Conservation (phyloP, 2,329 filamentous ascomycete genomes). For the Arthrobotrys iridis region DNA sequence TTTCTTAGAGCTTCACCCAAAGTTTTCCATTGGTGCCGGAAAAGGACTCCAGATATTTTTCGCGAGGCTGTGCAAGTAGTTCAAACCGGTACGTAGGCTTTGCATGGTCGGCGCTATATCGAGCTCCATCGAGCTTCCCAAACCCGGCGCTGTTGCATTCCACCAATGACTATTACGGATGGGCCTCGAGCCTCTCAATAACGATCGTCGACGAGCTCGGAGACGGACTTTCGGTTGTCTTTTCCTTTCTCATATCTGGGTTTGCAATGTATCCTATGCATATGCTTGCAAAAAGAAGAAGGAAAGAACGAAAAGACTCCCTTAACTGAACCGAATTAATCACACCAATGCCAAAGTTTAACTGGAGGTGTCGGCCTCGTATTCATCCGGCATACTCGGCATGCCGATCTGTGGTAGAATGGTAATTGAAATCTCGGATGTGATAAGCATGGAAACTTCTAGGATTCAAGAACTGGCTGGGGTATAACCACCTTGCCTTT, state of each 20-base stretch:
- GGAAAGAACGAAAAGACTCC: no score
- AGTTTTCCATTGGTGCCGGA: no score
- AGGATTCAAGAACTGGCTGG: not conserved
- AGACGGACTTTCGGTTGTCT: not conserved
- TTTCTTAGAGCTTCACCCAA: no score
- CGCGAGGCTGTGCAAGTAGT: no score
- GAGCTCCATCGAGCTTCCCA: no score
- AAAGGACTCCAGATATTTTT: no score
- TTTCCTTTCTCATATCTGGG: not conserved
- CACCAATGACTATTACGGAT: no score
- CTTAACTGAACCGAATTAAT: no score
- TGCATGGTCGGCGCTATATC: no score
- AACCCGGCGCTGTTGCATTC: no score
- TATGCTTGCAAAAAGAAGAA: not conserved
- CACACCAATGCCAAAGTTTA: not conserved
- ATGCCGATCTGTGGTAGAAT: slow-evolving; percentile 47
- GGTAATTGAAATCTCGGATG: slow-evolving; percentile 46
- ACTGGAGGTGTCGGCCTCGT: not conserved
- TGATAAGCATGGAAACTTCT: not conserved
- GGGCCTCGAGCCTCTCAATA: not conserved
- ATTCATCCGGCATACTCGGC: slow-evolving; percentile 32
- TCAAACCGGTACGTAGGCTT: no score
- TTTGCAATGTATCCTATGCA: not conserved
- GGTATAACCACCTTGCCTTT: slow-evolving; percentile 12
- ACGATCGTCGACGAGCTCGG: not conserved